Conservation (phyloP, 108 stramenopile species). For the Skeletonema grethae region DNA sequence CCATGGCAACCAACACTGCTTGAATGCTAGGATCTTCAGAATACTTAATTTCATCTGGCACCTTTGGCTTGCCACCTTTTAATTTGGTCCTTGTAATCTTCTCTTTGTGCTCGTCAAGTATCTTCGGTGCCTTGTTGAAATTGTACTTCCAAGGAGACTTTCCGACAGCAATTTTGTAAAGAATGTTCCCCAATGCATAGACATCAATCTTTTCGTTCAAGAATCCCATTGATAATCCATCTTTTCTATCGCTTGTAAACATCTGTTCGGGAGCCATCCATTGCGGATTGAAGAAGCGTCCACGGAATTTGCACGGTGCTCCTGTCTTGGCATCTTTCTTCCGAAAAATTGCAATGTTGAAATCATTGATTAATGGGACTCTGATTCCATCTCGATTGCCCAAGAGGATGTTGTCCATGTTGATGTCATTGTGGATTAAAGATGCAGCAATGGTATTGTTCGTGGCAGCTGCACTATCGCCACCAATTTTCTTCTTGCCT, state of each 20-base stretch:
- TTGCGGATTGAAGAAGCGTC: constrained; percentile 80
- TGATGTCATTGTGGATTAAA: constrained; percentile 86
- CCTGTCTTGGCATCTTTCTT: constrained; percentile 57
- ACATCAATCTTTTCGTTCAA: constrained; percentile 70
- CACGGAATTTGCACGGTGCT: constrained; percentile 70
- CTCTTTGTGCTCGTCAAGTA: constrained; percentile 29
- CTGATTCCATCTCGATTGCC: constrained; percentile 54
- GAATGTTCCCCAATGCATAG: constrained; percentile 66
- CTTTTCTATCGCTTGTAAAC: constrained; percentile 25
- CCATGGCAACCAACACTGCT: constrained; percentile 74
- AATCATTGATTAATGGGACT: constrained; percentile 79
- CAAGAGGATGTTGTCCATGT: constrained; percentile 67
- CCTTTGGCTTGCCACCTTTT: constrained; percentile 60
- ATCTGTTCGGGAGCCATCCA: constrained; percentile 81
- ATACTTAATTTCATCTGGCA: constrained; percentile 54
- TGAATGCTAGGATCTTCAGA: constrained; percentile 46
- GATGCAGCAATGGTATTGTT: constrained; percentile 16
- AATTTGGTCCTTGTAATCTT: constrained; percentile 74
- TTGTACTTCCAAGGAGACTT: constrained; percentile 50
- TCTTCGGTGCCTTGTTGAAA: constrained; percentile 35
- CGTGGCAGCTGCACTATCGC: constrained; percentile 2
- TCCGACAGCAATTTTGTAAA: constrained; percentile 49
- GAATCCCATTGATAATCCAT: constrained; percentile 34
- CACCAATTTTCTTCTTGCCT: constrained; percentile 14
- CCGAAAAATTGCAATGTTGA: constrained; percentile 87